Evolutionary conservation across 1,284 basidiomycete species (phyloP), one percentile per base, ranked within the genome.

Genomic region (Melampsora abietis-canadensis): DNA sequence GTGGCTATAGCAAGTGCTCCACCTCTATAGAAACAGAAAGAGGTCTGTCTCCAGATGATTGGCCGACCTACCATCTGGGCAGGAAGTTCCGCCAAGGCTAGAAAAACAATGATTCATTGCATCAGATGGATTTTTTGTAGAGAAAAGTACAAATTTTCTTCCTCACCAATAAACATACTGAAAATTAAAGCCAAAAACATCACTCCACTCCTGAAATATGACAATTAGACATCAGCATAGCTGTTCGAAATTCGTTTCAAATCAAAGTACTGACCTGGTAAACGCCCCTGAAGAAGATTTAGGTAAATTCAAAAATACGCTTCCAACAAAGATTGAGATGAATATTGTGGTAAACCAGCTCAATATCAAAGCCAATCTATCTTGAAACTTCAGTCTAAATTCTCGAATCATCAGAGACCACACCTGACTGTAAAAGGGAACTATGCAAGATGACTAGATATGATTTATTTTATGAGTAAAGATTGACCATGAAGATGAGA

Each of bases 11-110:
- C 86, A 37, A 89, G 84, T 0, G 91, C 89, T 4, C 88, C 86
- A 0, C 91, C 90, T 37, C 91, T 87, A 82, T 91, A 94, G 82
- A 94, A 87, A 76, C 89, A 86, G 81, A 90, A 94, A 51, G 84
- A 85, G n/a, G 87, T 88, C 77, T 85, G 85, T 72, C 86, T 91
- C 81, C 80, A 82, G 74, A 83, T 78, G 75, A 84, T 90, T 0
- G 90, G 89, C 27, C 24, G 34, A 34, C 60, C 24, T 8, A 62
- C n/a, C 60, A 62, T 37, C 30, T 31, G 27, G 6, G 27, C 19
- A 2, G 60, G 60, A 19, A 62, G 31, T n/a, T 31, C 24, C 8
- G 19, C 31, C 24, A 62, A 37, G 17, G 34, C 60, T 62, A 62
- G 2, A n/a, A 44, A 12, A 12, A 12, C 40, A 44, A 44, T 44